Evolutionary conservation across 2,329 filamentous ascomycete genomes (phyloP), one percentile per base, ranked within the genome.

Genomic region (Aciculosporium take): DNA sequence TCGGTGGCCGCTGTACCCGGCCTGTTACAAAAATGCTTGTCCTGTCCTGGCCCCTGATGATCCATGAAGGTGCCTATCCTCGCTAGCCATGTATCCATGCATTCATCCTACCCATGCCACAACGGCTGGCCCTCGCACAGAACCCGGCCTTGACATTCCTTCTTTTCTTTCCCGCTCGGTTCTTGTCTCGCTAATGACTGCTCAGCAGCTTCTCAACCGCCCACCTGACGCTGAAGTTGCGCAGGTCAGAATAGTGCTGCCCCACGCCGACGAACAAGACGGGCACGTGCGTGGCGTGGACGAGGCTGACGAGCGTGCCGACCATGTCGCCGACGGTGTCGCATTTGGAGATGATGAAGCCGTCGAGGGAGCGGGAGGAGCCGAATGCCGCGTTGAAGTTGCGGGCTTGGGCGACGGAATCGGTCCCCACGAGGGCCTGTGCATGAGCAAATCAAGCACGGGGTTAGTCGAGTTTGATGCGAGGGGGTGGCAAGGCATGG

Each of bases 321-420:
- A 95, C 87, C 88, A 96, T 96, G 64, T 95, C 89, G n/a, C 91
- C 93, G 29, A 98, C 93, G 0, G 91, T 98, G 65, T 98, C 91
- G 60, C 91, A 96, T 64, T 98, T 98, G 46, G 82, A 89, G 53
- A 98, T 95, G 57, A 98, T 94, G 62, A 98, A 98, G 5, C 91
- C 91, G 62, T 98, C 93, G 29, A 98, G 71, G 23, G 76, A 75
- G 43, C 89, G 71, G 12, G 78, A 79, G 5, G 76, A 70, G 25
- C 91, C 93, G 63, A 98, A 96, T 2, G 85, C 84, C 29, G 81
- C 78, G 57, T 95, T 95, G 68, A 98, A 98, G 65, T 95, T 95
- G 53, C 88, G 76, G 3, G 93, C 91, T 64, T 98, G 91, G 37
- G 87, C 86, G 18, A 98, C 91, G 4, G 83, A 87, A 62, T 98